Percentiles rank a stretch among this genome's conserved stretches.
These are phyloP conservation scores for Lentinula aciculospora DNA, from an alignment of 768 basidiomycete species.

Conservation along the genomic window DNA sequence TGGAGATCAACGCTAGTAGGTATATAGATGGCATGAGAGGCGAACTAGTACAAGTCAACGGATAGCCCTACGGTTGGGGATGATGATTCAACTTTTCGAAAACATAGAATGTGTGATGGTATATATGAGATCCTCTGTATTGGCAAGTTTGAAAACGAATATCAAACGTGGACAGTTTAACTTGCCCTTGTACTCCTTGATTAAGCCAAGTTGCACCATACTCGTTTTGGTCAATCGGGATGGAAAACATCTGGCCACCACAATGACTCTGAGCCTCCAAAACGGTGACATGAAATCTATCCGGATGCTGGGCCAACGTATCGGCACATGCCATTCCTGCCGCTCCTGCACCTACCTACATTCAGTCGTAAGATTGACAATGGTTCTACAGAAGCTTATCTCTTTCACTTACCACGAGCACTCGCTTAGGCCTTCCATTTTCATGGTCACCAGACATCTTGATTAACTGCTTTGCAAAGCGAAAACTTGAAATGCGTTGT, in stretches of 20 bases:
- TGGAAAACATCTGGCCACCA: constrained; percentile 11
- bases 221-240: constrained; percentile 3
- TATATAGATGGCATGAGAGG: neutral
- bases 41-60: neutral
- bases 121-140: constrained; percentile 8
- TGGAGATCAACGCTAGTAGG: constrained; percentile 8
- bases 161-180: neutral
- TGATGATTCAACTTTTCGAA: constrained; percentile 6
- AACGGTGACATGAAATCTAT: constrained; percentile 9
- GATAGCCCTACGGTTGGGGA: constrained; percentile 6
- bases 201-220: constrained; percentile 9
- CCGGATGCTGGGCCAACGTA: constrained; percentile 8
- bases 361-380: neutral
- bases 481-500: neutral
- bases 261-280: constrained; percentile 9
- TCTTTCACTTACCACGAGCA: neutral
- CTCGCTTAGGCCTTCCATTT: neutral
- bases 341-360: constrained; percentile 7
- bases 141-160: neutral
- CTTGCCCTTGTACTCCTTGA: constrained; percentile 11
- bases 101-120: constrained; percentile 8
- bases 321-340: constrained; percentile 9
- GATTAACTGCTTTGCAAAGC: neutral
- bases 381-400: neutral
- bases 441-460: neutral